Evolutionary conservation across 2,329 filamentous ascomycete genomes (phyloP).

Genomic region (Graphiopsis chlorocephala): DNA sequence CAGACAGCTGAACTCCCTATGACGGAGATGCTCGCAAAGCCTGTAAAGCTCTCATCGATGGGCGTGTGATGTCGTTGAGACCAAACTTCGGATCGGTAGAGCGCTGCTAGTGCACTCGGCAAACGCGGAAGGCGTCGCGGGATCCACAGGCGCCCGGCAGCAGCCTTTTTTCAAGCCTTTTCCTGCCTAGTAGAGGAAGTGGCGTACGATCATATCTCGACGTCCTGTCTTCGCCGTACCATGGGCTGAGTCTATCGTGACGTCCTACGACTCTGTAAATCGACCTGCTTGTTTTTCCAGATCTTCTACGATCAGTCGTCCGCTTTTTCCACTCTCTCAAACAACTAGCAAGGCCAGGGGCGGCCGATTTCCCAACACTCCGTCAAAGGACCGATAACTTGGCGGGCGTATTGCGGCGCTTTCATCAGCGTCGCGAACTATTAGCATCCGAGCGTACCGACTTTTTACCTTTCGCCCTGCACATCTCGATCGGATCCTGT

Average conservation of each 20-base stretch:
- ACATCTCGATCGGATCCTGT: not conserved
- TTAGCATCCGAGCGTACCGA: conserved; percentile 14
- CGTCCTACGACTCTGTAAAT: not conserved
- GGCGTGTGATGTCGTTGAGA: conserved; percentile 10
- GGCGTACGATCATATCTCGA: conserved; percentile 14
- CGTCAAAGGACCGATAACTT: conserved; percentile 13
- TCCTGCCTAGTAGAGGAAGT: conserved; percentile 3
- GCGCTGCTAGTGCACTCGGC: not conserved
- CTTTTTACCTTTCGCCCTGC: conserved; percentile 13
- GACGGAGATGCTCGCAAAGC: not conserved
- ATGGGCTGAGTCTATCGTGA: not conserved
- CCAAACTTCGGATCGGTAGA: conserved; percentile 7
- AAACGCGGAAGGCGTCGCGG: conserved; percentile 9
- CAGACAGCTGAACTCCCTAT: not conserved
- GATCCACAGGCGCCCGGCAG: conserved; percentile 4
- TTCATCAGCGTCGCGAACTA: not conserved
- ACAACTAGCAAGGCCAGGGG: not conserved
- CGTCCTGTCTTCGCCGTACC: not conserved
- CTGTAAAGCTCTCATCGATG: conserved; percentile 9
- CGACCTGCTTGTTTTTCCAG: not conserved
- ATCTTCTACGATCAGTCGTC: not conserved
- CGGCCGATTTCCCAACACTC: conserved; percentile 13
- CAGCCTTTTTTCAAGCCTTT: conserved; percentile 4
- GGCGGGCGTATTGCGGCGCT: conserved; percentile 12
- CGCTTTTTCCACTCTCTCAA: not conserved